Conservation (phyloP, 2,329 filamentous ascomycete species). For the Claviceps quebecensis region DNA sequence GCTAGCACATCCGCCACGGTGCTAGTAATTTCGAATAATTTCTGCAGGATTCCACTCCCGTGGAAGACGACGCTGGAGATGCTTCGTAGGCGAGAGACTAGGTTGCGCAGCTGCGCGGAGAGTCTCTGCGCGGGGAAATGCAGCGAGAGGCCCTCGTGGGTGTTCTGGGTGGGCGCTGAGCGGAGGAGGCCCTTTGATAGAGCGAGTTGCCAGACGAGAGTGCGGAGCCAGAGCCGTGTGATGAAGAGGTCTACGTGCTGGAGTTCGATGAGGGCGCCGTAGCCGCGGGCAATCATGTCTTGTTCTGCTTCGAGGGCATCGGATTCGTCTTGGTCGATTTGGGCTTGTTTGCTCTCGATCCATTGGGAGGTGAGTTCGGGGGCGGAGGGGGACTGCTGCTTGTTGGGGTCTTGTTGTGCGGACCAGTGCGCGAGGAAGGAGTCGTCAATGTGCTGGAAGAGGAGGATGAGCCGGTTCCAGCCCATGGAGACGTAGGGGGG, state of each 20-base stretch:
- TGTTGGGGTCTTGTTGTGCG: slow-evolving; percentile 13
- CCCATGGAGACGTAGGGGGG: slow-evolving; percentile 22
- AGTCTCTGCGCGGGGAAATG: slow-evolving; percentile 26
- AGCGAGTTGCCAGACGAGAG: slow-evolving; percentile 27
- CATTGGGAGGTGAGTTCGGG: slow-evolving; percentile 21
- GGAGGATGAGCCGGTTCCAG: slow-evolving; percentile 23
- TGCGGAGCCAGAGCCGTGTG: slow-evolving; percentile 27
- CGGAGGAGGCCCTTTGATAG: slow-evolving; percentile 24
- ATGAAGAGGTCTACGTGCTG: slow-evolving; percentile 27
- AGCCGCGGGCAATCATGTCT: slow-evolving; percentile 13
- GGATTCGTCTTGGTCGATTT: slow-evolving; percentile 25
- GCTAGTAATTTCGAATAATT: slow-evolving; percentile 46
- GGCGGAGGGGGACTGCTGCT: slow-evolving; percentile 3
- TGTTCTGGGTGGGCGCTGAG: slow-evolving; percentile 17
- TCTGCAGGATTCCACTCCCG: slow-evolving; percentile 41
- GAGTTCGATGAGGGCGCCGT: slow-evolving; percentile 20
- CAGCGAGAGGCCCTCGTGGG: slow-evolving; percentile 24
- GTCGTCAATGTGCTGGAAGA: slow-evolving; percentile 26
- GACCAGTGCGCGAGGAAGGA: slow-evolving; percentile 24
- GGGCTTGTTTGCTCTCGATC: slow-evolving; percentile 26
- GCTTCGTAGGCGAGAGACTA: slow-evolving; percentile 21
- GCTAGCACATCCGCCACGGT: slow-evolving; percentile 45
- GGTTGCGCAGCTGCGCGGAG: slow-evolving; percentile 23
- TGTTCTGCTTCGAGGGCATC: slow-evolving; percentile 16
- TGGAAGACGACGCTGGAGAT: slow-evolving; percentile 36